These are phyloP conservation scores for Bipolaris gigantea DNA, from an alignment of 2,329 filamentous ascomycete species.

Conservation along the genomic window DNA sequence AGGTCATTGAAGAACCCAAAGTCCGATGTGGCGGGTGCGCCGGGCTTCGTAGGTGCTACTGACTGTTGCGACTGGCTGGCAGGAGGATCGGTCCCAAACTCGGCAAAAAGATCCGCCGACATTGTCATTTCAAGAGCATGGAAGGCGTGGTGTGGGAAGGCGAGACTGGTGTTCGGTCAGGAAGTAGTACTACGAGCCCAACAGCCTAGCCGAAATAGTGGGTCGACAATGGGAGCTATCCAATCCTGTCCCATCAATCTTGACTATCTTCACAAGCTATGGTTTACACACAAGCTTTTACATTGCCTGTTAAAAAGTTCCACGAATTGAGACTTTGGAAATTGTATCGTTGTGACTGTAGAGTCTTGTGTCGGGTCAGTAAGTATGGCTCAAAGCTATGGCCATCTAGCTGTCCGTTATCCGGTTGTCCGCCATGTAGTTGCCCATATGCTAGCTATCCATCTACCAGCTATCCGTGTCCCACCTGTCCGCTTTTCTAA, in stretches of 20 bases:
- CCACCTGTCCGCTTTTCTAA: too few species aligned
- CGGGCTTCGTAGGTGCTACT: background rate
- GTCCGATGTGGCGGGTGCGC: slow-evolving; percentile 17
- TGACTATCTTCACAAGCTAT: background rate
- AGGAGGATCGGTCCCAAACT: slow-evolving; percentile 31
- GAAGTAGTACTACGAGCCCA: slow-evolving; percentile 13
- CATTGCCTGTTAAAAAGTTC: too few species aligned
- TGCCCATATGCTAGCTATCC: too few species aligned
- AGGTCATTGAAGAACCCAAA: slow-evolving; percentile 44
- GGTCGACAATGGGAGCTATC: slow-evolving; percentile 4
- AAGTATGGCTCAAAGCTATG: too few species aligned
- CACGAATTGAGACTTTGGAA: too few species aligned
- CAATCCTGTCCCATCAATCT: background rate
- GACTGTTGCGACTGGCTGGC: slow-evolving; percentile 18
- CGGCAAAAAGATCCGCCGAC: slow-evolving; percentile 44
- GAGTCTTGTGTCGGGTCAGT: background rate
- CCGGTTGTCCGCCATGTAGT: too few species aligned
- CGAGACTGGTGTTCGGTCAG: slow-evolving; percentile 13
- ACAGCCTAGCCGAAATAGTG: slow-evolving; percentile 22
- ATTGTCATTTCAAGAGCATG: slow-evolving; percentile 19
- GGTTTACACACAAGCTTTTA: background rate
- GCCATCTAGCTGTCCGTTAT: too few species aligned
- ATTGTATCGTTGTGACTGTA: background rate
- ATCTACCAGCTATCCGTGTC: too few species aligned
- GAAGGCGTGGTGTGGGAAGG: slow-evolving; percentile 10